Evolutionary conservation across 202 grass and related monocot species (phyloP).

Genomic region (Schoenoplectus tabernaemontani): DNA sequence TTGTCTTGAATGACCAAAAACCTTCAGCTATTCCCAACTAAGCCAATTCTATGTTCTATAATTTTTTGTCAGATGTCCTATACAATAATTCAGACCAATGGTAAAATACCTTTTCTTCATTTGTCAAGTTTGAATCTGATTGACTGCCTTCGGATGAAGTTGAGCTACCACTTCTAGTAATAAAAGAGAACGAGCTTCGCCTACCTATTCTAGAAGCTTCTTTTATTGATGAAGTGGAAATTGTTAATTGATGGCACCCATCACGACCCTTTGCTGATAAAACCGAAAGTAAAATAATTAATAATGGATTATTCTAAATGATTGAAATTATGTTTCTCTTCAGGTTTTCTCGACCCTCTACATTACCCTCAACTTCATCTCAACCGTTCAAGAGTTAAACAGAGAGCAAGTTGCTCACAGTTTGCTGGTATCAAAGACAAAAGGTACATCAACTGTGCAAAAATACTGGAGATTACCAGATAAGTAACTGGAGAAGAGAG

Average conservation of each 20-base stretch:
- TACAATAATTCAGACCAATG: neutral
- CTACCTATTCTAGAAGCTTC: constrained; percentile 5
- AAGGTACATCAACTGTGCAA: too few relatives aligned
- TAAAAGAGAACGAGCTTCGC: constrained; percentile 23
- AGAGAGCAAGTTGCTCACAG: neutral
- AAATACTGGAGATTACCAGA: too few relatives aligned
- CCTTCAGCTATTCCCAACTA: neutral
- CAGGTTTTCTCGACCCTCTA: neutral
- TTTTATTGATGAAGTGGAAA: constrained; percentile 22
- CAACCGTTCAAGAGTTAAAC: neutral
- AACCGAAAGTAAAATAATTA: neutral
- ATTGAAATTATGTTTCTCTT: neutral
- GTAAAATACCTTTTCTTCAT: constrained; percentile 47
- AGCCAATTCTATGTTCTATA: neutral
- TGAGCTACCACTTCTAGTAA: constrained; percentile 34
- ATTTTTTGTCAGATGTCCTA: neutral
- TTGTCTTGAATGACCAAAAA: neutral
- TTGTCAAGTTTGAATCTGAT: constrained; percentile 36
- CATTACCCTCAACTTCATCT: too few relatives aligned
- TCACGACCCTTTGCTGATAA: neutral
- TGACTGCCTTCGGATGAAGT: constrained; percentile 30
- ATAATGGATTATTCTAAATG: neutral
- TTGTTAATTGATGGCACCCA: neutral
- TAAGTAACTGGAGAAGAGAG: constrained; percentile 11
- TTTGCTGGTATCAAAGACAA: neutral